These are phyloP conservation scores for Kalmanozyma brasiliensis DNA, from an alignment of 1,284 basidiomycete genomes.

Conservation along the genomic window DNA sequence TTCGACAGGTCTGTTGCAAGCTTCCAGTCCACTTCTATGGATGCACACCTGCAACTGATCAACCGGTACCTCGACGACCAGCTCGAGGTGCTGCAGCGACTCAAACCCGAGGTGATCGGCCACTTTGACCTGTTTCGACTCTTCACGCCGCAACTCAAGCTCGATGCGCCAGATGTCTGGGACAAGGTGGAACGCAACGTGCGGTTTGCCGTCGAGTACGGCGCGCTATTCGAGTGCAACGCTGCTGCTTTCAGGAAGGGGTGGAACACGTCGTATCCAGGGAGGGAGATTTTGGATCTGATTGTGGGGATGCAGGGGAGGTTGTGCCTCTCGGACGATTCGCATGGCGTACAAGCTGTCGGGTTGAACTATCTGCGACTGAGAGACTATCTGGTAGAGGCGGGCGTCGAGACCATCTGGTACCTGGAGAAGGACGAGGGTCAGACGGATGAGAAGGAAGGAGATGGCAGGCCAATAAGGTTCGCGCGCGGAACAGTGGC, in stretches of 20 bases:
- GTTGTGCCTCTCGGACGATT: constrained; percentile 91
- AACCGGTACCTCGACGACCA: constrained; percentile 60
- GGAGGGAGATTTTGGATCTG: constrained; percentile 77
- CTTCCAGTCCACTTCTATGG: constrained; percentile 61
- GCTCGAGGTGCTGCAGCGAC: constrained; percentile 68
- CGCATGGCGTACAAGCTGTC: constrained; percentile 87
- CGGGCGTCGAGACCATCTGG: constrained; percentile 79
- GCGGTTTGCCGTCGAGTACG: constrained; percentile 79
- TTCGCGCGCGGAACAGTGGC: constrained; percentile 43
- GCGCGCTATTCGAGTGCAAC: constrained; percentile 92
- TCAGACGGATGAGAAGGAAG: neutral
- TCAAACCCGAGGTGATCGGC: constrained; percentile 88
- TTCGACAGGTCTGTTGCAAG: constrained; percentile 75
- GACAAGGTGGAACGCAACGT: constrained; percentile 81
- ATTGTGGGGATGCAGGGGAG: constrained; percentile 77
- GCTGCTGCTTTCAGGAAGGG: constrained; percentile 91
- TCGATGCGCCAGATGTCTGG: constrained; percentile 71
- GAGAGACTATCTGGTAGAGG: constrained; percentile 75
- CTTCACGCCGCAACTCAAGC: constrained; percentile 73
- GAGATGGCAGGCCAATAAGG: constrained; percentile 1
- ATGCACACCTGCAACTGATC: constrained; percentile 36
- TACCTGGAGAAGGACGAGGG: constrained; percentile 69
- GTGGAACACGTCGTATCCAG: constrained; percentile 86
- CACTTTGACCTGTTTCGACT: constrained; percentile 78
- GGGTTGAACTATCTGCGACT: constrained; percentile 84